phyloP scores from a whole-genome alignment of 495 filamentous ascomycete species.

The Aspergillus saccharolyticus region DNA sequence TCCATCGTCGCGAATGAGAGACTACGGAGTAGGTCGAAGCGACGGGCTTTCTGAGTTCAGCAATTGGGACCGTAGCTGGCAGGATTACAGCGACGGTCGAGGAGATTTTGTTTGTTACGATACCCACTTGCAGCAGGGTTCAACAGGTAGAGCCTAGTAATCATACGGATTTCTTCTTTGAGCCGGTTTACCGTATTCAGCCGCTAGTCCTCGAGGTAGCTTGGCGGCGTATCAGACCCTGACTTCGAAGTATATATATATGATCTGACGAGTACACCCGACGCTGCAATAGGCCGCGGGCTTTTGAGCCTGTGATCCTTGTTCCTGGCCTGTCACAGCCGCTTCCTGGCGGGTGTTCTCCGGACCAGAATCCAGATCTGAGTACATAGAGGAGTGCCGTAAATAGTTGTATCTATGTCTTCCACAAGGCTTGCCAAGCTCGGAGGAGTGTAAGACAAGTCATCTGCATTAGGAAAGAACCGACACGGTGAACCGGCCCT shows the following conservation, averaged over 20 bases:
- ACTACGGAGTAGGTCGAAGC: background rate
- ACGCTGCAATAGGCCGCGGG: background rate
- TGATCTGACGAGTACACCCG: background rate
- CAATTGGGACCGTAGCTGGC: background rate
- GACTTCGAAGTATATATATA: background rate
- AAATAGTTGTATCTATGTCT: background rate
- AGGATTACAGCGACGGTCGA: background rate
- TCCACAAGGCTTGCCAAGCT: background rate
- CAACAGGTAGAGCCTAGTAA: background rate
- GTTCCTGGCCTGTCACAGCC: background rate
- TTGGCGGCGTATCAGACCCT: background rate
- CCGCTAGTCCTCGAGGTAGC: background rate
- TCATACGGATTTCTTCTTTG: background rate
- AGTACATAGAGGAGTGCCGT: background rate
- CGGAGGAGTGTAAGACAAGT: background rate
- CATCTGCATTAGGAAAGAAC: background rate
- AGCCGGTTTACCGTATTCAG: background rate
- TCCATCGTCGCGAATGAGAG: background rate
- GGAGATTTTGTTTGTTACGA: background rate
- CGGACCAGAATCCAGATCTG: background rate
- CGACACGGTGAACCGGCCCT: background rate
- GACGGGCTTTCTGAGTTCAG: background rate
- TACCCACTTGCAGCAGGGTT: constrained; percentile 3
- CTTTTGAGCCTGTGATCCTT: background rate
- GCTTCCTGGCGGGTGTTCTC: background rate